Percentiles rank a stretch among this genome's conserved stretches.
Conservation (phyloP, 2,329 filamentous ascomycete genomes). For the Pyrenochaeta sp. region DNA sequence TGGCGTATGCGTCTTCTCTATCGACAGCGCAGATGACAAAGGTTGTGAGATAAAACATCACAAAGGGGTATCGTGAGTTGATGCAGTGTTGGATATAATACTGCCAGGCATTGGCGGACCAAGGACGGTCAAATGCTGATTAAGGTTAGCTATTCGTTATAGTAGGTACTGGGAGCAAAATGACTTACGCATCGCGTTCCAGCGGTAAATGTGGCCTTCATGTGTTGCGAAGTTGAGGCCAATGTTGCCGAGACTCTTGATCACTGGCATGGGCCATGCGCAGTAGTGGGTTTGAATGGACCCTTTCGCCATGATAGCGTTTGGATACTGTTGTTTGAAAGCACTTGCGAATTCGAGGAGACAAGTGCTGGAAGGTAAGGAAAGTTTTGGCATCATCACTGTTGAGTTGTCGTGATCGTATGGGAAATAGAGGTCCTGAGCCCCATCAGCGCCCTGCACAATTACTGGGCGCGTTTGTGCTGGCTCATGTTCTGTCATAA, state of each 20-base stretch:
- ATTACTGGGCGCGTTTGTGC: constrained; percentile 34
- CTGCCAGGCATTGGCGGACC: constrained; percentile 39
- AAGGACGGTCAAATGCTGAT: constrained; percentile 40
- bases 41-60: constrained; percentile 37
- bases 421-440: constrained; percentile 35
- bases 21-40: constrained; percentile 35
- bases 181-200: constrained; percentile 39
- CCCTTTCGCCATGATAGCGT: constrained; percentile 35
- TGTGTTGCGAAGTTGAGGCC: constrained; percentile 33
- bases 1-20: constrained; percentile 23
- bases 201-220: constrained; percentile 40
- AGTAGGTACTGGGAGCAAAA: neutral
- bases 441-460: constrained; percentile 30
- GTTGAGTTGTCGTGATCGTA: constrained; percentile 22
- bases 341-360: constrained; percentile 26
- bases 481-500: constrained; percentile 22
- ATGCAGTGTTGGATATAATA: constrained; percentile 39
- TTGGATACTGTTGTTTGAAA: constrained; percentile 26
- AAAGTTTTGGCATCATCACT: constrained; percentile 17
- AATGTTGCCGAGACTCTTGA: constrained; percentile 29
- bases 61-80: constrained; percentile 37
- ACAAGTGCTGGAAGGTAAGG: constrained; percentile 21
- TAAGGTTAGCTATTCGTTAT: neutral
- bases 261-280: constrained; percentile 39
- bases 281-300: constrained; percentile 40